These are phyloP conservation scores for Metschnikowia corniflorae DNA, from an alignment of 805 yeast species.

Conservation along the genomic window DNA sequence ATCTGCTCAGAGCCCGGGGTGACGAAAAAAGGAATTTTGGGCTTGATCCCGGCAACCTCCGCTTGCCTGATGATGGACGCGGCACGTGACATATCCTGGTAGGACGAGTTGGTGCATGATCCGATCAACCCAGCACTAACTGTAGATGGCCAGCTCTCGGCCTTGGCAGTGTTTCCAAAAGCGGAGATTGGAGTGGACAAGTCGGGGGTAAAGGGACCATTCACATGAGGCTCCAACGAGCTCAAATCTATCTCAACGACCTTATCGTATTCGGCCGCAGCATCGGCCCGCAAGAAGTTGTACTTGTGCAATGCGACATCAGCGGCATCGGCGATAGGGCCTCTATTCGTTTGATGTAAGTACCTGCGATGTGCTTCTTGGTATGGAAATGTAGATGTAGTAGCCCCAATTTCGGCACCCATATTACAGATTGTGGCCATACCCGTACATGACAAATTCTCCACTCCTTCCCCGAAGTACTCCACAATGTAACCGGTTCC, in stretches of 20 bases:
- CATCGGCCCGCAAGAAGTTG: constrained; percentile 76
- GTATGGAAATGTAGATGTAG: constrained; percentile 96
- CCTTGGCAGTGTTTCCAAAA: constrained; percentile 66
- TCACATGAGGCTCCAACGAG: constrained; percentile 88
- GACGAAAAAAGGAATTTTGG: constrained; percentile 88
- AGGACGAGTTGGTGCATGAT: constrained; percentile 97
- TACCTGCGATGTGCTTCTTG: constrained; percentile 76
- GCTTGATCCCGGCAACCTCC: constrained; percentile 76
- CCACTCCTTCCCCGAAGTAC: constrained; percentile 94
- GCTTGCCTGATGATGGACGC: constrained; percentile 90
- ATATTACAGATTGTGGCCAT: constrained; percentile 99
- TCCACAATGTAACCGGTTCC: constrained; percentile 97
- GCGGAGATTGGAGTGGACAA: constrained; percentile 87
- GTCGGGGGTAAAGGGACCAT: constrained; percentile 99
- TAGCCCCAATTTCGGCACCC: constrained; percentile 99
- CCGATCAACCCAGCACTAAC: constrained; percentile 95
- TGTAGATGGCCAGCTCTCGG: constrained; percentile 79
- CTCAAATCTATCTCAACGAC: constrained; percentile 85
- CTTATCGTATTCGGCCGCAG: constrained; percentile 86
- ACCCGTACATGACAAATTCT: constrained; percentile 89
- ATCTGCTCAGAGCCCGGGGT: constrained; percentile 99
- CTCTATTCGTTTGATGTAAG: constrained; percentile 79
- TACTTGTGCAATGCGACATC: constrained; percentile 53
- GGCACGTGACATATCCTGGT: constrained; percentile 97
- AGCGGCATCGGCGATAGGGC: constrained; percentile 78